Evolutionary conservation across 306 rosid genomes (phyloP), one percentile per base, ranked within the genome.

Genomic region (Gillenia trifoliata): DNA sequence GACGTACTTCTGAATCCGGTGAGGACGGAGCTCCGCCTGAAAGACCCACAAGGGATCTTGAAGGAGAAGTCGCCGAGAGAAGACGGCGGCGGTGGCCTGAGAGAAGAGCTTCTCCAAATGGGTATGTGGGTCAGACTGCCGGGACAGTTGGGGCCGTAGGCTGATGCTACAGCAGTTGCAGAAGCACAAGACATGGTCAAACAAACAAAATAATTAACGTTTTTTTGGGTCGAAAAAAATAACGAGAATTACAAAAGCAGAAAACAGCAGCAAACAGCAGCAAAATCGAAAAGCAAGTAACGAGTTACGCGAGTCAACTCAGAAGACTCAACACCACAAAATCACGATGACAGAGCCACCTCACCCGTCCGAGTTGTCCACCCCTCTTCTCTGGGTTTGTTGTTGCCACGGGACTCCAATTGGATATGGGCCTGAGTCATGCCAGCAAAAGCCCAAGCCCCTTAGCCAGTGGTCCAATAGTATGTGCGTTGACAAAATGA

Each of bases 141-240:
- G 17, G 75, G 47, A 62, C 80, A 64, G 55, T 57, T 65, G 1
- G 86, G 74, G 66, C 34, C 60, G 31, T 34, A 59, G 72, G 71
- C 19, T 28, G 79, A 16, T 22, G 78, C 75, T 1, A 70, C 67
- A 19, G 86, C 74, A 17, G 74, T 76, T 26, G 81, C 75, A 22
- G 74, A 64, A 31, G 75, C 71, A 77, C 43, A 65, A 81, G 87
- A 76, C 97, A 89, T 88, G 79, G 68, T 61, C 70, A 41, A 50
- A 43, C 56, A 8, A 49, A 33, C 36, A 33, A 20, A 15, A 61
- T 0, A 3, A 3, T 6, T 8, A 30, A 61, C 11, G 11, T 11
- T 2, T 26, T 59, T 4, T 59, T 25, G 29, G 43, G 70, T 15
- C 31, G 78, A 43, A 28, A 68, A 22, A 54, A 22, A 55, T 7